phyloP scores from a whole-genome alignment of 2,329 filamentous ascomycete species.

The Diaporthe ilicicola region DNA sequence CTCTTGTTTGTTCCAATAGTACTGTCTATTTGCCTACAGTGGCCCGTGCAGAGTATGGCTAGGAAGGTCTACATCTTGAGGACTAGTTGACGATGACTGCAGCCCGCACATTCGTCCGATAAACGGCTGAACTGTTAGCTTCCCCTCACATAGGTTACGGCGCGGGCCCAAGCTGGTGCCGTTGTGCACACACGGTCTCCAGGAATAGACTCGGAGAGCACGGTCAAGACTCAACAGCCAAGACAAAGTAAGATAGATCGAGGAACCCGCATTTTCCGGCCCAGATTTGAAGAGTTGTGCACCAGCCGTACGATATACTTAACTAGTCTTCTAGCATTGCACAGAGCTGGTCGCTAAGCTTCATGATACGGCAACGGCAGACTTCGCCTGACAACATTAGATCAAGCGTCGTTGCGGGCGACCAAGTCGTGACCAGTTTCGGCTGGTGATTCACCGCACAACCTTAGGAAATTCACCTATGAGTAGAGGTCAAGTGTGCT shows the following conservation, averaged over 20 bases:
- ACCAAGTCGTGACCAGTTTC: too few species aligned
- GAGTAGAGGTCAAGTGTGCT: neutral
- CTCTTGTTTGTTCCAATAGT: too few species aligned
- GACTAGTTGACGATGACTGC: neutral
- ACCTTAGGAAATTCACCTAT: too few species aligned
- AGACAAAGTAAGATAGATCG: neutral
- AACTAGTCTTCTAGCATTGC: neutral
- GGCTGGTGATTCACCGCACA: neutral
- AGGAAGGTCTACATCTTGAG: neutral
- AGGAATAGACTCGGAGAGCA: neutral
- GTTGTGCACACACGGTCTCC: neutral
- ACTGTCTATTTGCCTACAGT: neutral
- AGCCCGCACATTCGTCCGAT: neutral
- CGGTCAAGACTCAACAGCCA: neutral
- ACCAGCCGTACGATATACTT: neutral
- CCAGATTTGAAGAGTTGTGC: neutral
- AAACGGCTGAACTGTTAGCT: constrained; percentile 6
- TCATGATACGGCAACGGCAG: neutral
- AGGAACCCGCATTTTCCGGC: neutral
- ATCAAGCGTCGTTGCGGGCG: neutral
- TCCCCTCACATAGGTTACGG: neutral
- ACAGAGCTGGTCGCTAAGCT: neutral
- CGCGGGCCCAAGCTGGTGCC: neutral
- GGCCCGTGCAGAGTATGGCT: neutral
- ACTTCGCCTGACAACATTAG: neutral